Evolutionary conservation across 768 basidiomycete species (phyloP), one percentile per base, ranked within the genome.

Genomic region (Termitomyces sp.): DNA sequence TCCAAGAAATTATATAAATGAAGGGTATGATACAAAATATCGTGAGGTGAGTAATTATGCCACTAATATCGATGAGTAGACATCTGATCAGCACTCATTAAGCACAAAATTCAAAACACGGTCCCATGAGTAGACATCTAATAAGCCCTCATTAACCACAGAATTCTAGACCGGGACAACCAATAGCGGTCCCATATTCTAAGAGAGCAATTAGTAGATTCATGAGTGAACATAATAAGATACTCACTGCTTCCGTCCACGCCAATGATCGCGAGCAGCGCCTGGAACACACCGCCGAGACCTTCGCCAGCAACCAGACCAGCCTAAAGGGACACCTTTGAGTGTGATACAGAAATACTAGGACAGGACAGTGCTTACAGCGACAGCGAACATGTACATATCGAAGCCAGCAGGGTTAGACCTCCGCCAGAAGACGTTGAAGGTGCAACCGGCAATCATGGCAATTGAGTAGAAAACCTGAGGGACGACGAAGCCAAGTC

Each of bases 251-350:
- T 63, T 30, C 80, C 80, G 55, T 80, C 78, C 37, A 82, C 81
- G 51, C 76, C 75, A 37, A 71, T 65, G 50, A 83, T 70, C 30
- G 79, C 77, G 22, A 84, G 70, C n/a, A 83, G 64, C 12, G 82
- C 81, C 58, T 78, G 77, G 64, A 83, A 74, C 49, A 84, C 81
- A 63, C 82, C 83, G 28, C 81, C 83, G 34, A 84, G 70, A 67
- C 83, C 83, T 59, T 83, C 82, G 26, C 82, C 82, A 35, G 81
- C 80, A 34, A 83, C 69, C 56, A 81, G 67, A 60, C 82, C 82
- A 45, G 77, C 74, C 70, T 67, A 43, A 5, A 44, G 12, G 21
- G 30, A 35, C 21, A 30, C 44, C 19, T 35, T 5, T 55, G 30
- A 47, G 22, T 19, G 42, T 30, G 26, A 44, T 1, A 35, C 24